Evolutionary conservation across 2,329 filamentous ascomycete species (phyloP).

Genomic region (Neopestalotiopsis sp.): DNA sequence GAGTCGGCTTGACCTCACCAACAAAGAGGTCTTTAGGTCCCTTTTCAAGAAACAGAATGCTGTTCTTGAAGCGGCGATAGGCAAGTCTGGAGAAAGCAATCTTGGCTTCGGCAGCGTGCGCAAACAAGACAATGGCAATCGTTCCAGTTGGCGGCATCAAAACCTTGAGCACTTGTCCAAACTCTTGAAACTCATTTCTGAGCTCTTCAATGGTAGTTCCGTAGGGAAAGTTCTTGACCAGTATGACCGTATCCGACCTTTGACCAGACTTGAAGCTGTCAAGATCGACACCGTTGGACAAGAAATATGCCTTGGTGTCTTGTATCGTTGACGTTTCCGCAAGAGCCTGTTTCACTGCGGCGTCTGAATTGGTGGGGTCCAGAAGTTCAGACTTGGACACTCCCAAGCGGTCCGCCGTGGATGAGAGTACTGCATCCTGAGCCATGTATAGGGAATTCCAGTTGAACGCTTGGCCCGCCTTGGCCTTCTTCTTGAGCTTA

Average conservation of each 20-base stretch:
- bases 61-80: constrained; percentile 90
- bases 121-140: constrained; percentile 91
- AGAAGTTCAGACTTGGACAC: constrained; percentile 90
- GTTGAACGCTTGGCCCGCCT: constrained; percentile 83
- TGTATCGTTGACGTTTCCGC: constrained; percentile 96
- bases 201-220: constrained; percentile 82
- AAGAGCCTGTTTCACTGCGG: constrained; percentile 94
- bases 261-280: constrained; percentile 87
- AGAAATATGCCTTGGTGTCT: constrained; percentile 93
- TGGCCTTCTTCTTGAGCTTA: constrained; percentile 82
- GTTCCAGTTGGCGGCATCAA: constrained; percentile 93
- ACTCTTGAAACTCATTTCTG: constrained; percentile 81
- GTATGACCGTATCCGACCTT: constrained; percentile 83
- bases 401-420: constrained; percentile 83
- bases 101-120: constrained; percentile 78
- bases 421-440: constrained; percentile 91
- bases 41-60: constrained; percentile 91
- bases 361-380: constrained; percentile 94
- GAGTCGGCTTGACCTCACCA: constrained; percentile 36
- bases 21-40: constrained; percentile 83
- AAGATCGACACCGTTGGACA: constrained; percentile 85
- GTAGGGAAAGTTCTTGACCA: constrained; percentile 95
- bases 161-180: constrained; percentile 79
- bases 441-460: constrained; percentile 99
- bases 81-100: constrained; percentile 84